A percentile compares a stretch with the other conserved stretches of the same genome.
phyloP scores from a whole-genome alignment of 2,329 filamentous ascomycete species.

The Drechmeria coniospora region DNA sequence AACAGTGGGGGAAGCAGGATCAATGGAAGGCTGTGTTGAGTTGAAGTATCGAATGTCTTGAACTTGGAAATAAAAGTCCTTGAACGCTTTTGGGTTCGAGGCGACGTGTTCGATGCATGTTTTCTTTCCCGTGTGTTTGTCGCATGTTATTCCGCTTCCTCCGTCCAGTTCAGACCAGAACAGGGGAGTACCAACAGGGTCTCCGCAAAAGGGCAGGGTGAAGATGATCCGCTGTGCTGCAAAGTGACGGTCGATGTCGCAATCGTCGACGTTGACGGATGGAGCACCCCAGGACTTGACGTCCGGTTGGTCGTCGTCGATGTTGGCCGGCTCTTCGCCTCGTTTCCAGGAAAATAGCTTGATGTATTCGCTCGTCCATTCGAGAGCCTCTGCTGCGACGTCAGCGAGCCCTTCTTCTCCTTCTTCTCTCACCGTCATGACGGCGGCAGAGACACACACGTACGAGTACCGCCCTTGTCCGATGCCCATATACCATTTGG shows the following conservation, averaged over 20 bases:
- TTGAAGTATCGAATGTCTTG: too few species aligned
- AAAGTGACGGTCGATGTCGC: constrained; percentile 1
- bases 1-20: too few species aligned
- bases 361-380: constrained; percentile 21
- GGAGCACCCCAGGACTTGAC: constrained; percentile 1
- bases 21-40: too few species aligned
- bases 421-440: too few species aligned
- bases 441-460: too few species aligned
- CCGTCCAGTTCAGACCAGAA: constrained; percentile 1
- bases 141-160: too few species aligned
- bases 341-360: constrained; percentile 21
- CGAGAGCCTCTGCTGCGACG: constrained; percentile 15
- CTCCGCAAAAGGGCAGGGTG: constrained; percentile 1
- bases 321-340: constrained; percentile 12
- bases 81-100: too few species aligned
- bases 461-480: constrained; percentile 1
- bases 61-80: too few species aligned
- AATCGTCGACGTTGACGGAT: constrained; percentile 1
- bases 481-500: constrained; percentile 1
- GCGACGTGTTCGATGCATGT: too few species aligned
- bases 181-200: neutral
- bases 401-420: too few species aligned
- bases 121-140: neutral
- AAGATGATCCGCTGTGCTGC: constrained; percentile 1
- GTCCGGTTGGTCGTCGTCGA: constrained; percentile 4